Base-by-base conservation (phyloP, 1,284 basidiomycete species). In the Cerioporus squamosus region DNA sequence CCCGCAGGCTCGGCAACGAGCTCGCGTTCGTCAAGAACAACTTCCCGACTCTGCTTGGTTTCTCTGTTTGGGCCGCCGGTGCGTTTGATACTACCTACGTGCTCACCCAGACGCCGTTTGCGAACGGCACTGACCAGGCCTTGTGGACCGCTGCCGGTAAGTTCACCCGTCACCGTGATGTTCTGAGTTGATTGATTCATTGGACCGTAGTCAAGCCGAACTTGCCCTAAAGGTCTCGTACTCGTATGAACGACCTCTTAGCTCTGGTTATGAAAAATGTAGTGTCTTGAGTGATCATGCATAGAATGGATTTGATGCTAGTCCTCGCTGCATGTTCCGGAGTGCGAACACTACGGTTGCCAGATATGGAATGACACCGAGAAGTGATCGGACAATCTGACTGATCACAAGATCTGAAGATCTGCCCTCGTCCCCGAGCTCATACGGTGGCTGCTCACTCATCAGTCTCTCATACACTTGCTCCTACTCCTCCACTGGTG, bases 21-120 rank as follows among this genome's bases (percentile, higher is more conserved):
- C 76, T 85, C 39, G 72, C 80, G 10, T 84, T 75, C 64, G 73
- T 85, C 47, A 80, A 80, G 65, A 69, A 70, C 12, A 76, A 80
- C 63, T 78, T 78, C 60, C 75, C 76, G 29, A 76, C 68, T 31
- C 70, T 83, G 45, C 73, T 75, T 44, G 83, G 83, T 22, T 85
- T 83, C 72, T 72, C 80, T n/a, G 74, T 77, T 44, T 82, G 80
- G 80, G 66, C 75, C 44, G 75, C 75, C 10, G 76, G 76, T 51
- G 70, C 75, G 5, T 78, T 78, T 64, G 74, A 74, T 53, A 72
- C 70, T 9, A 71, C 70, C 60, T 78, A 78, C 62, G 69, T 74
- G 17, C 68, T 78, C 23, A 70, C 71, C 36, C 67, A 75, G 47
- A 73, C 72, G 10, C 76, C 76, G 9, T 72, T 74, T 68, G 53